phyloP scores from a whole-genome alignment of 257 asterid species.

The Salvia splendens region DNA sequence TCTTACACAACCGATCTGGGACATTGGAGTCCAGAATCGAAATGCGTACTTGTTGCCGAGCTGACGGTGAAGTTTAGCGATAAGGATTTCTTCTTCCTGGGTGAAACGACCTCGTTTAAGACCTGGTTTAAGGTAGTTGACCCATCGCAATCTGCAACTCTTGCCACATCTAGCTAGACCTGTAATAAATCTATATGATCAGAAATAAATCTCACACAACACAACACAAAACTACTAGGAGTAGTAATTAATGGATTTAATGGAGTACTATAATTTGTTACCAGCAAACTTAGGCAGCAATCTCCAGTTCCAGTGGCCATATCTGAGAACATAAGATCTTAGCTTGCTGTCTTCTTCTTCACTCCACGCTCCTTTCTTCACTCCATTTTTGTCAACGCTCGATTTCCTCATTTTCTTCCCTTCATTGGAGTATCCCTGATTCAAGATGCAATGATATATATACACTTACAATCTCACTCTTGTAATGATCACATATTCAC shows the following conservation, averaged over 20 bases:
- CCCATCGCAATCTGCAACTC: conserved; percentile 43
- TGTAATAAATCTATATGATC: neutral
- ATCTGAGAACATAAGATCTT: conserved; percentile 37
- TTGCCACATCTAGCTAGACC: conserved; percentile 39
- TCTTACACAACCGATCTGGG: too few species aligned
- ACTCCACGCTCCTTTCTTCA: conserved; percentile 56
- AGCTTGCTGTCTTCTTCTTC: conserved; percentile 53
- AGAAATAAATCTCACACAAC: too few species aligned
- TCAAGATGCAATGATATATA: neutral
- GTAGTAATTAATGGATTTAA: too few species aligned
- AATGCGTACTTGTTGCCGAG: conserved; percentile 36
- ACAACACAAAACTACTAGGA: too few species aligned
- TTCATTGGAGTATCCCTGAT: neutral
- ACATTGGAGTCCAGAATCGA: too few species aligned
- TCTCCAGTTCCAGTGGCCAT: conserved; percentile 54
- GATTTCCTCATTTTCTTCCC: neutral
- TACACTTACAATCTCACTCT: neutral
- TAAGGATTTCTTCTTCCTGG: conserved; percentile 34
- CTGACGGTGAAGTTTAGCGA: conserved; percentile 29
- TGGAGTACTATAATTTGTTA: neutral
- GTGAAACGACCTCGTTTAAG: conserved; percentile 34
- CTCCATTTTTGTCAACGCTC: conserved; percentile 36
- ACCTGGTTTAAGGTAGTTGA: conserved; percentile 37
- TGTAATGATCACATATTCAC: neutral
- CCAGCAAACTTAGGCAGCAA: conserved; percentile 48